A percentile compares a stretch with the other conserved stretches of the same genome.
Conservation (phyloP, 306 rosid species). For the Oxytropis ochrocephala region DNA sequence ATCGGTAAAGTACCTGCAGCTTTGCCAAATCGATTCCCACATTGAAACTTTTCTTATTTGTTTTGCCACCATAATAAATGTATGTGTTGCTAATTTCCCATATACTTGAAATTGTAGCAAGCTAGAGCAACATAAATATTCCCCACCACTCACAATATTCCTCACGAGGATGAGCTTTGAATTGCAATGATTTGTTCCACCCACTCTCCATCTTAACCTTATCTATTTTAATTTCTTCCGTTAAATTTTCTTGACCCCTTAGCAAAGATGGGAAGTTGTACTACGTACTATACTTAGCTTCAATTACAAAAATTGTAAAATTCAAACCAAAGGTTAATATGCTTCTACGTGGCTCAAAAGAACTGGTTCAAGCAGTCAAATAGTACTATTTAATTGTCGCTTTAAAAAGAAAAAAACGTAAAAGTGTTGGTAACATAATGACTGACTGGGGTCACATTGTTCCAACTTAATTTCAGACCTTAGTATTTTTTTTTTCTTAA, state of each 20-base stretch:
- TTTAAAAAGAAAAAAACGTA: background rate
- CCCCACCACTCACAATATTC: slow-evolving; percentile 19
- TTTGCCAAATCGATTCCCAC: slow-evolving; percentile 29
- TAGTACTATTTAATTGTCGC: background rate
- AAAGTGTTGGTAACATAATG: slow-evolving; percentile 31
- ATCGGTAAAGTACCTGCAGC: background rate
- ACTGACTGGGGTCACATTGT: slow-evolving; percentile 21
- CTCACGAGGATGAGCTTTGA: slow-evolving; percentile 27
- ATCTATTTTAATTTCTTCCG: slow-evolving; percentile 29
- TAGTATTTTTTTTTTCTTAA: background rate
- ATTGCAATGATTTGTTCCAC: slow-evolving; percentile 45
- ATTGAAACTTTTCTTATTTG: background rate
- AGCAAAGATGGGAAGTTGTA: background rate
- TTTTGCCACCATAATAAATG: background rate
- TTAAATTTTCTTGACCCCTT: background rate
- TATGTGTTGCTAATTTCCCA: too few species aligned
- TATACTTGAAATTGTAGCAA: too few species aligned
- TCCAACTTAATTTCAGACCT: slow-evolving; percentile 14
- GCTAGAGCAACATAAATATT: background rate
- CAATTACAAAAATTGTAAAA: slow-evolving; percentile 26
- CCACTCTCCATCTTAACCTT: slow-evolving; percentile 48
- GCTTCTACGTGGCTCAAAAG: slow-evolving; percentile 25
- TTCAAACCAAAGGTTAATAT: background rate
- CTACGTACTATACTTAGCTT: background rate
- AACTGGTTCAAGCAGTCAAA: slow-evolving; percentile 22